Evolutionary conservation across 192 early-diverging fungal species (phyloP).

Genomic region (Glomus cerebriforme): DNA sequence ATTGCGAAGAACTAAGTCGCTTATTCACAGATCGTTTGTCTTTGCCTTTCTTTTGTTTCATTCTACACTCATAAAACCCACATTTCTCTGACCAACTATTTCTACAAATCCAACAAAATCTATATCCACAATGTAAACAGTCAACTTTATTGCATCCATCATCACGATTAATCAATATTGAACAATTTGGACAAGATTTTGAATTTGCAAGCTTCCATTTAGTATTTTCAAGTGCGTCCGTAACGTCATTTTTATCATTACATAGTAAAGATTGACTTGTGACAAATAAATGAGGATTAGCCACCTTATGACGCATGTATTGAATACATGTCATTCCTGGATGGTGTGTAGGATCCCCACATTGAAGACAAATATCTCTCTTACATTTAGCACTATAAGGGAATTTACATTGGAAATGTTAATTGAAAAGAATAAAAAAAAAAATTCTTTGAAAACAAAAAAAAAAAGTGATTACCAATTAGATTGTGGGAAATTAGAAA

Average conservation of each 20-base stretch:
- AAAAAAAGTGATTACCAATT: conserved; percentile 44
- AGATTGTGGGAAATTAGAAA: conserved; percentile 50
- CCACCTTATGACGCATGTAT: conserved; percentile 44
- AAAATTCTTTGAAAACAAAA: not conserved
- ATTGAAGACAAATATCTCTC: conserved; percentile 51
- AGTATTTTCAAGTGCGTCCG: conserved; percentile 43
- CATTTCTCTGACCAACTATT: conserved; percentile 60
- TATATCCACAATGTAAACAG: conserved; percentile 63
- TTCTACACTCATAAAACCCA: conserved; percentile 63
- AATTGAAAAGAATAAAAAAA: conserved; percentile 2
- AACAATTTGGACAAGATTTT: conserved; percentile 67
- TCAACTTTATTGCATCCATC: conserved; percentile 76
- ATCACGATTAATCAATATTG: conserved; percentile 65
- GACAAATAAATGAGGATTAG: not conserved
- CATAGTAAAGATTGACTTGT: not conserved
- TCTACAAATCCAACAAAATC: conserved; percentile 67
- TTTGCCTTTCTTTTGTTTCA: conserved; percentile 2
- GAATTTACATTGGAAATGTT: conserved; percentile 21
- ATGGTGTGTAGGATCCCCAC: conserved; percentile 51
- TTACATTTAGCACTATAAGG: conserved; percentile 39
- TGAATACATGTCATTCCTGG: conserved; percentile 42
- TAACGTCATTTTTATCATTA: conserved; percentile 21
- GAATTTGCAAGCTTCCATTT: conserved; percentile 54
- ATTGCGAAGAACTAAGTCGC: not conserved
- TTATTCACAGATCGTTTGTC: conserved; percentile 3